These are phyloP conservation scores for Hypoxylon sp. DNA, from an alignment of 2,329 filamentous ascomycete genomes.

Conservation along the genomic window DNA sequence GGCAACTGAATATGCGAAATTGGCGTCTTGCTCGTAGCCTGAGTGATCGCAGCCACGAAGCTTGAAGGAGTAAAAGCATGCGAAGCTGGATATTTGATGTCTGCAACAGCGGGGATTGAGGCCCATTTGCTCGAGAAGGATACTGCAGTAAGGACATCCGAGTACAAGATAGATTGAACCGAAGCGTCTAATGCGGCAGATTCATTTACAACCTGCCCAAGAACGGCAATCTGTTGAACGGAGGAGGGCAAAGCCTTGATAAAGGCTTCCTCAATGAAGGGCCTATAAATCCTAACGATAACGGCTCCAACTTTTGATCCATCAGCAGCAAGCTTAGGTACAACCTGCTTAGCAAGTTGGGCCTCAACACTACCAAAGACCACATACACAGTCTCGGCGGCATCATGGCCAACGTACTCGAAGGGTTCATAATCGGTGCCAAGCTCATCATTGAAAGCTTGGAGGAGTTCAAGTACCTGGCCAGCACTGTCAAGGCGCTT, in stretches of 20 bases:
- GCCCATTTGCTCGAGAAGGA: conserved; percentile 81
- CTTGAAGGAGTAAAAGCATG: conserved; percentile 70
- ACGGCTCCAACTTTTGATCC: conserved; percentile 88
- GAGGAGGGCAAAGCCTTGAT: conserved; percentile 83
- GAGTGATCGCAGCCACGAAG: conserved; percentile 66
- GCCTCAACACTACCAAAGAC: conserved; percentile 94
- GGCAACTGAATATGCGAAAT: conserved; percentile 60
- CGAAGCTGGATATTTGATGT: conserved; percentile 89
- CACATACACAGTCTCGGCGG: conserved; percentile 86
- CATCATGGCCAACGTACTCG: conserved; percentile 89
- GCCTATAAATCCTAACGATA: conserved; percentile 93
- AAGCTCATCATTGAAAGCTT: conserved; percentile 88
- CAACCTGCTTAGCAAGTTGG: conserved; percentile 86
- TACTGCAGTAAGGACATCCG: conserved; percentile 89
- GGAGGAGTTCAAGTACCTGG: conserved; percentile 77
- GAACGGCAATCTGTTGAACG: conserved; percentile 81
- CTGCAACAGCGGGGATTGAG: conserved; percentile 75
- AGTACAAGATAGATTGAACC: conserved; percentile 87
- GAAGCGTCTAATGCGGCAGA: conserved; percentile 80
- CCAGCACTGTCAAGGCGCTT: conserved; percentile 81
- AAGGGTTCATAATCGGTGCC: conserved; percentile 94
- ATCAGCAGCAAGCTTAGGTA: conserved; percentile 77
- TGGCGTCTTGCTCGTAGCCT: conserved; percentile 68
- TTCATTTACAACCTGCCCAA: conserved; percentile 88
- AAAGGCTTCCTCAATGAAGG: conserved; percentile 96